phyloP scores from a whole-genome alignment of 805 yeast genomes.

The Candida michaelii region DNA sequence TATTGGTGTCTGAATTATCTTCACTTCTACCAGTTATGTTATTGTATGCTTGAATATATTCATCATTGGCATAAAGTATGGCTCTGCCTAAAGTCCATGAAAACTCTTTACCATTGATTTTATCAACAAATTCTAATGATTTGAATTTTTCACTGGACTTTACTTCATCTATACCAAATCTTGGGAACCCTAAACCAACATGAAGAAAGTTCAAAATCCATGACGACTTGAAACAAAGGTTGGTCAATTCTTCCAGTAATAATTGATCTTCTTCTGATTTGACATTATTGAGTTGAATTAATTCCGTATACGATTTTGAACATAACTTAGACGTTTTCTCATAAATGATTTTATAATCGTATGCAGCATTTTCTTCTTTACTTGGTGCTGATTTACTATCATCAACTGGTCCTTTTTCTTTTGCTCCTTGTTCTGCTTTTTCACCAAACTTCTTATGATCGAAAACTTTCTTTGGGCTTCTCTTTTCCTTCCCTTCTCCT shows the following conservation, averaged over 20 bases:
- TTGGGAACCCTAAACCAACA: conserved; percentile 59
- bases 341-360: conserved; percentile 46
- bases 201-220: conserved; percentile 60
- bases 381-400: no score
- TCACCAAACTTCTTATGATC: neutral
- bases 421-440: neutral
- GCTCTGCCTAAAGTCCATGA: conserved; percentile 65
- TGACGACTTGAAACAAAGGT: conserved; percentile 60
- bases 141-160: conserved; percentile 23
- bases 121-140: conserved; percentile 45
- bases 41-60: conserved; percentile 44
- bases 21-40: conserved; percentile 21
- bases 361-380: conserved; percentile 22
- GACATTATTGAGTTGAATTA: conserved; percentile 33
- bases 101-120: conserved; percentile 42
- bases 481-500: conserved; percentile 6
- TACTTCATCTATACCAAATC: conserved; percentile 43
- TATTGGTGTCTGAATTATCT: conserved; percentile 3
- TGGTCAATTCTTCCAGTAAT: conserved; percentile 46
- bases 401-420: no score
- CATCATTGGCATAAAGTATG: conserved; percentile 58
- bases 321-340: conserved; percentile 49
- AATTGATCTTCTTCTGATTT: conserved; percentile 28
- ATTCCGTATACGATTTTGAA: conserved; percentile 37
- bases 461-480: conserved; percentile 2